Conservation (phyloP, 352 stramenopile genomes). For the Saprolegnia diclina region DNA sequence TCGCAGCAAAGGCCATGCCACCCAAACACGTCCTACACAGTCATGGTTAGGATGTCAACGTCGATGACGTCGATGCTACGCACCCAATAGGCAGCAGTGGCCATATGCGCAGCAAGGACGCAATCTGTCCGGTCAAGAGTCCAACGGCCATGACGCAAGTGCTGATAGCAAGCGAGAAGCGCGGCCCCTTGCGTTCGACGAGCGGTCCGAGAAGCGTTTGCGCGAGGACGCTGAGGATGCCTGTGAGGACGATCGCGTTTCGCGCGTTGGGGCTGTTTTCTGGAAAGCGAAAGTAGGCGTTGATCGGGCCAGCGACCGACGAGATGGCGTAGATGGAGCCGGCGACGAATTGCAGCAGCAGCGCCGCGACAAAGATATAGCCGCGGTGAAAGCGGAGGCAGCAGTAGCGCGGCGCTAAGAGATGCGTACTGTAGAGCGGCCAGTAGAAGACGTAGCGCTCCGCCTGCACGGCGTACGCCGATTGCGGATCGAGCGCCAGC, state of each 20-base stretch:
- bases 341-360: conserved; percentile 17
- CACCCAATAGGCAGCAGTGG: conserved; percentile 25
- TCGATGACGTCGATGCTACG: background rate
- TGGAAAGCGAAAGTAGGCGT: conserved; percentile 2
- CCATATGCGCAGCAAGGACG: background rate
- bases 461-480: background rate
- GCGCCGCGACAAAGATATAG: background rate
- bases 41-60: background rate
- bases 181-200: conserved; percentile 26
- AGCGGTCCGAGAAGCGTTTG: conserved; percentile 17
- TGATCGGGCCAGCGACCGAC: conserved; percentile 11
- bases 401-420: no score
- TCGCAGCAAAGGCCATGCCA: background rate
- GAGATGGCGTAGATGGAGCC: conserved; percentile 17
- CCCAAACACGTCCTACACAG: background rate
- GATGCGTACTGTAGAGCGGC: background rate
- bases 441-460: conserved; percentile 17
- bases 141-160: conserved; percentile 14
- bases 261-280: background rate
- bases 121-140: conserved; percentile 6
- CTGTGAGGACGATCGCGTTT: background rate
- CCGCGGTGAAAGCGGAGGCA: conserved; percentile 21
- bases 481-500: conserved; percentile 3
- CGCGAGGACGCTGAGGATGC: conserved; percentile 8
- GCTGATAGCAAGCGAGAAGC: conserved; percentile 2